A percentile compares a stretch with the other conserved stretches of the same genome.
phyloP scores from a whole-genome alignment of 805 yeast genomes.

The Spencermartinsiella europaea region DNA sequence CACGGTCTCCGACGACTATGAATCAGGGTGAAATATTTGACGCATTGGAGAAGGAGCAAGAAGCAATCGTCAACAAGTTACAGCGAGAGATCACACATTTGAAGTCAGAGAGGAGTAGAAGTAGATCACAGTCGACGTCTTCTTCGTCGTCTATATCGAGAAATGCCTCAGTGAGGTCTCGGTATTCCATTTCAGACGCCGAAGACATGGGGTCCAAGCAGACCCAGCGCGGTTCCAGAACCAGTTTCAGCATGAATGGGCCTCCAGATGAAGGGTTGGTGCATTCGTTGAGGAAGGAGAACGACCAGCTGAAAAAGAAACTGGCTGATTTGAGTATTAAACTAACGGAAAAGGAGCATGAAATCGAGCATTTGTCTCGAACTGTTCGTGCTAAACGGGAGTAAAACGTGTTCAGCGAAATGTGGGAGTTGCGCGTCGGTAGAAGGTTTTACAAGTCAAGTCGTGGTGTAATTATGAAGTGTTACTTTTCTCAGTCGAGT shows the following conservation, averaged over 20 bases:
- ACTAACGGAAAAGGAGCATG: slow-evolving; percentile 26
- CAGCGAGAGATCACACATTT: slow-evolving; percentile 56
- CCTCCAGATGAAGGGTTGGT: slow-evolving; percentile 20
- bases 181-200: slow-evolving; percentile 19
- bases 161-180: slow-evolving; percentile 22
- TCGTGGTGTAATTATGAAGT: no score
- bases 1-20: background rate
- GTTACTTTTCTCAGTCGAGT: no score
- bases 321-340: slow-evolving; percentile 26
- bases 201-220: slow-evolving; percentile 14
- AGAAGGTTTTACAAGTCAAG: background rate
- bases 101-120: slow-evolving; percentile 43
- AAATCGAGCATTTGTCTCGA: slow-evolving; percentile 21
- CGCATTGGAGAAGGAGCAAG: slow-evolving; percentile 65
- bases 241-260: slow-evolving; percentile 21
- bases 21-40: slow-evolving; percentile 29
- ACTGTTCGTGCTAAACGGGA: background rate
- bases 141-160: slow-evolving; percentile 28
- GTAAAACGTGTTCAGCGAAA: background rate
- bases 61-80: slow-evolving; percentile 61
- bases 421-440: background rate
- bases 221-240: slow-evolving; percentile 20
- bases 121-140: slow-evolving; percentile 27
- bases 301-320: slow-evolving; percentile 27
- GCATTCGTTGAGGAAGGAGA: slow-evolving; percentile 24